Conservation (phyloP, 2,329 filamentous ascomycete species). For the Fusarium sambucinum region DNA sequence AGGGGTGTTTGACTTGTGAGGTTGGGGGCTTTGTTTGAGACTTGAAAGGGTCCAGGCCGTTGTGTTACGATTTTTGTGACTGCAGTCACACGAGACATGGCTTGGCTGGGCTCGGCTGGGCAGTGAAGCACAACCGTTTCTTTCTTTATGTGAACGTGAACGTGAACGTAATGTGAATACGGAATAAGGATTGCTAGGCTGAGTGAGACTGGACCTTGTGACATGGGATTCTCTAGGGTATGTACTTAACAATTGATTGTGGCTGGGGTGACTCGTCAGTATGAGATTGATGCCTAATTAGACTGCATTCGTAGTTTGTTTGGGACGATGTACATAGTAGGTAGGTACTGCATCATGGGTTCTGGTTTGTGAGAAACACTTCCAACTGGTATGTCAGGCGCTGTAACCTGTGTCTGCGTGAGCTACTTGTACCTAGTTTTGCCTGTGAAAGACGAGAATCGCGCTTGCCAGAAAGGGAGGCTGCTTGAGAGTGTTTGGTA, state of each 20-base stretch:
- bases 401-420: not conserved
- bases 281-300: not conserved
- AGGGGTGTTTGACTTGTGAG: not conserved
- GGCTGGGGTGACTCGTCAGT: conserved; percentile 1
- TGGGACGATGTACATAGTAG: not conserved
- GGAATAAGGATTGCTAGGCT: conserved; percentile 11
- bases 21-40: not conserved
- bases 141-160: not conserved
- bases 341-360: no score
- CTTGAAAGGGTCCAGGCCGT: not conserved
- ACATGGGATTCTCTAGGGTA: conserved; percentile 18
- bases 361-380: not conserved
- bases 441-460: not conserved
- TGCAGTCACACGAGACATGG: conserved; percentile 15
- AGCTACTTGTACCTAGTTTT: not conserved
- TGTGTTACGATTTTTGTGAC: conserved; percentile 15
- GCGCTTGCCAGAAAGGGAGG: not conserved
- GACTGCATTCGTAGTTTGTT: not conserved
- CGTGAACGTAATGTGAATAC: no score
- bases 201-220: conserved; percentile 10
- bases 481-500: not conserved
- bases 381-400: not conserved
- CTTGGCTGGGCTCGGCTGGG: not conserved
- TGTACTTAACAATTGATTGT: conserved; percentile 4
- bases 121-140: not conserved